Percentiles rank a stretch among this genome's conserved stretches.
Conservation (phyloP, 192 early-diverging fungal genomes). For the Umbelopsis vinacea region DNA sequence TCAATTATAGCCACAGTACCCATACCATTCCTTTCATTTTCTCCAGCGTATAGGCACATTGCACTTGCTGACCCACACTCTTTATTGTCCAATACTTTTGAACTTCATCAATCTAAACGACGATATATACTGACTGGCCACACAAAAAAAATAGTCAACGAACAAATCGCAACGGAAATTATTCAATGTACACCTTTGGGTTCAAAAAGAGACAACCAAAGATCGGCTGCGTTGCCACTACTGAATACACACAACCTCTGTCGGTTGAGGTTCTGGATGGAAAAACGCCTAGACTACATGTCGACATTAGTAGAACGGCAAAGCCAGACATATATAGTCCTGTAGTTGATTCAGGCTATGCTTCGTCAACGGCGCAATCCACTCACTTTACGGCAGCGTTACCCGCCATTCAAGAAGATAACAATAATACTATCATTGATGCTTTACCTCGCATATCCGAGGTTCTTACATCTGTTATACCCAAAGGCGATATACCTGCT, state of each 20-base stretch:
- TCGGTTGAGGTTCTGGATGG: neutral
- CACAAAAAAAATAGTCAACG: no score
- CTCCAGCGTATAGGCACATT: neutral
- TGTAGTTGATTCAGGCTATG: conserved; percentile 6
- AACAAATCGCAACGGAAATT: neutral
- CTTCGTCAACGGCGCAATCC: neutral
- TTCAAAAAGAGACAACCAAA: neutral
- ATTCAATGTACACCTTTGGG: conserved; percentile 6
- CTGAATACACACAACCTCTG: conserved; percentile 1
- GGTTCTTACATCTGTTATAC: neutral
- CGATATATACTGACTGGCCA: no score
- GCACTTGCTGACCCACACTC: neutral
- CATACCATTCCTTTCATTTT: neutral
- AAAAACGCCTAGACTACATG: conserved; percentile 4
- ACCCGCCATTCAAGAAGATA: conserved; percentile 15
- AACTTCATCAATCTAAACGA: neutral
- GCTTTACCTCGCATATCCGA: conserved; percentile 7
- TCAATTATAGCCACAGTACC: neutral
- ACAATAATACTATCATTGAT: neutral
- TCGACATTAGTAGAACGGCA: neutral
- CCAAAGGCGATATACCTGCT: neutral
- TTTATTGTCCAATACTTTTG: neutral
- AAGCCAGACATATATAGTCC: neutral
- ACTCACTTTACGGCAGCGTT: neutral
- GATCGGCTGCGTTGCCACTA: neutral